A percentile compares a stretch with the other conserved stretches of the same genome.
phyloP scores from a whole-genome alignment of 1,284 basidiomycete species.

The Trametes sp. region DNA sequence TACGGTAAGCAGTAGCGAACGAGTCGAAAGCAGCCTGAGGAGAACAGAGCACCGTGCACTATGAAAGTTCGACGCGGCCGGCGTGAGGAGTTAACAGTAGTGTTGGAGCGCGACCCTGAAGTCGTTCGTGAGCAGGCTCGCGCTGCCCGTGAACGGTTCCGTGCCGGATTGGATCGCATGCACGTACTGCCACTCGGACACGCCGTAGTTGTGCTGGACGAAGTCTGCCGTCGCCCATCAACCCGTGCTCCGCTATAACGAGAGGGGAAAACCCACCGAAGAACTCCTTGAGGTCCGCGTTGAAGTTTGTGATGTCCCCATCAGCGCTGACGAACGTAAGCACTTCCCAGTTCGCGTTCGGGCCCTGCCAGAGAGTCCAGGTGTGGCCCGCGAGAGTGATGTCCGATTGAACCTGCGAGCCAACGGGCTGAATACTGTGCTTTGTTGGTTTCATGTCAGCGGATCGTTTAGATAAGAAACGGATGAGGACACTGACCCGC shows the following conservation, averaged over 20 bases:
- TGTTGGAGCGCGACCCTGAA: constrained; percentile 36
- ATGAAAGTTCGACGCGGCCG: no score
- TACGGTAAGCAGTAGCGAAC: no score
- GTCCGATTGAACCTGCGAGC: constrained; percentile 53
- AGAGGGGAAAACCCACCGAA: constrained; percentile 50
- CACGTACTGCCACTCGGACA: constrained; percentile 53
- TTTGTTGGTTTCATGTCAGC: not conserved
- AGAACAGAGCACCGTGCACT: no score
- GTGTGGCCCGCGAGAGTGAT: constrained; percentile 55
- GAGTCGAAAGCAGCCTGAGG: no score
- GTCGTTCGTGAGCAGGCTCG: constrained; percentile 36
- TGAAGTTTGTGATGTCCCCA: constrained; percentile 60
- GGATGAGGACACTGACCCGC: constrained; percentile 51
- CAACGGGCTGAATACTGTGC: constrained; percentile 60
- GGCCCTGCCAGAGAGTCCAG: constrained; percentile 66
- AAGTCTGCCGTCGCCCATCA: constrained; percentile 32
- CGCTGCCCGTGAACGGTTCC: constrained; percentile 71
- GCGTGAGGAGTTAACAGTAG: no score
- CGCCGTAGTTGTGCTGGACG: constrained; percentile 38
- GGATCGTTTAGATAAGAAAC: not conserved
- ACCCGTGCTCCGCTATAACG: not conserved
- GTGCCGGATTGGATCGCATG: constrained; percentile 72
- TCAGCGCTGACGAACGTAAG: constrained; percentile 60
- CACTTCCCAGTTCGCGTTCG: constrained; percentile 63
- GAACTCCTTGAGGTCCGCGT: constrained; percentile 62